These are phyloP conservation scores for Monosporascus sp. DNA, from an alignment of 2,329 filamentous ascomycete species.

Conservation along the genomic window DNA sequence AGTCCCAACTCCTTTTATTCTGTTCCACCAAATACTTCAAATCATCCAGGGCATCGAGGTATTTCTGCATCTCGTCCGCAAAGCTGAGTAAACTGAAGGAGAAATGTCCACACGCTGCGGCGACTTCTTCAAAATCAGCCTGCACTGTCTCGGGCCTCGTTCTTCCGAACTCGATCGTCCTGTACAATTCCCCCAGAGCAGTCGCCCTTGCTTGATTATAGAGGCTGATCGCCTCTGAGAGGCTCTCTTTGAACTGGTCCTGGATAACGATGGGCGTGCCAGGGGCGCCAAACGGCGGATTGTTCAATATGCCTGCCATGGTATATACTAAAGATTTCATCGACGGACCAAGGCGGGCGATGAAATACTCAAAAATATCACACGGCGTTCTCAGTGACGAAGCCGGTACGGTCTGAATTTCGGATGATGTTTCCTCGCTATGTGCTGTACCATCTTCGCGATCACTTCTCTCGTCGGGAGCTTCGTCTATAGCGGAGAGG, in stretches of 20 bases:
- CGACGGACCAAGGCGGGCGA: slow-evolving; percentile 79
- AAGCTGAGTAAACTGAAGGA: slow-evolving; percentile 88
- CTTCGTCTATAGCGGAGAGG: slow-evolving; percentile 59
- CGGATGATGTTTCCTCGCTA: slow-evolving; percentile 3
- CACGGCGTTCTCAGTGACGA: slow-evolving; percentile 53
- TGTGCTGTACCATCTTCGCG: slow-evolving; percentile 32
- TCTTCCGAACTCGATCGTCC: slow-evolving; percentile 66
- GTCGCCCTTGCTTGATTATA: slow-evolving; percentile 72
- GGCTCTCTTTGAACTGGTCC: slow-evolving; percentile 71
- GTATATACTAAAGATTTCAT: slow-evolving; percentile 96
- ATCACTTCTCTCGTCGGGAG: slow-evolving; percentile 50
- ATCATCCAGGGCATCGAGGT: slow-evolving; percentile 79
- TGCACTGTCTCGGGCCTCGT: slow-evolving; percentile 68
- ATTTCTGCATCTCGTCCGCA: slow-evolving; percentile 79
- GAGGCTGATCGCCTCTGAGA: slow-evolving; percentile 72
- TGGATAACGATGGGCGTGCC: slow-evolving; percentile 69
- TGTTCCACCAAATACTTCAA: slow-evolving; percentile 66
- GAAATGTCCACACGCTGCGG: slow-evolving; percentile 96
- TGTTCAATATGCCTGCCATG: slow-evolving; percentile 78
- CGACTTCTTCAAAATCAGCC: slow-evolving; percentile 94
- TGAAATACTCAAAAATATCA: slow-evolving; percentile 90
- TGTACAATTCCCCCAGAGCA: slow-evolving; percentile 75
- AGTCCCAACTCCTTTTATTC: slow-evolving; percentile 67
- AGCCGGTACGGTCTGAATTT: slow-evolving; percentile 12
- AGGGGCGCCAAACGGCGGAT: slow-evolving; percentile 72